These are phyloP conservation scores for Colletotrichum euphorbiae DNA, from an alignment of 2,329 filamentous ascomycete species.

Conservation along the genomic window DNA sequence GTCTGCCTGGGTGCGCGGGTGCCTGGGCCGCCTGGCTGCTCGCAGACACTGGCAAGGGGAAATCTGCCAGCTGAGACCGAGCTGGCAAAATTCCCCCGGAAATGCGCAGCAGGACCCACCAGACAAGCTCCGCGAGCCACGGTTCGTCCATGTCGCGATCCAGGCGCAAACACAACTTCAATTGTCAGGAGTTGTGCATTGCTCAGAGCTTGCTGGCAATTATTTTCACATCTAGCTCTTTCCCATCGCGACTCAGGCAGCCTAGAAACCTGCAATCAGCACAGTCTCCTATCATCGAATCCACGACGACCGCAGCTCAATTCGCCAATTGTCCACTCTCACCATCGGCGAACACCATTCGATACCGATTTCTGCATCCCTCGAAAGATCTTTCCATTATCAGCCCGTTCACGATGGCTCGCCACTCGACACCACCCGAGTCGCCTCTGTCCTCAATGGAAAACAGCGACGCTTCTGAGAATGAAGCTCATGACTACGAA, in stretches of 20 bases:
- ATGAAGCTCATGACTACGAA: slow-evolving; percentile 41
- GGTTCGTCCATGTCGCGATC: slow-evolving; percentile 29
- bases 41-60: background rate
- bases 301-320: background rate
- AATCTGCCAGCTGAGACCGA: background rate
- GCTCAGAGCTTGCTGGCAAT: slow-evolving; percentile 7
- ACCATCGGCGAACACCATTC: slow-evolving; percentile 4
- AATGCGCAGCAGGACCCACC: slow-evolving; percentile 26
- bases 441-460: slow-evolving; percentile 40
- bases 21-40: slow-evolving; percentile 30
- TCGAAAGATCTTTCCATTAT: slow-evolving; percentile 25
- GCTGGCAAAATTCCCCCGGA: background rate
- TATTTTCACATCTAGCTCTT: background rate
- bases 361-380: slow-evolving; percentile 20
- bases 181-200: slow-evolving; percentile 16
- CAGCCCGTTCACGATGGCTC: slow-evolving; percentile 26
- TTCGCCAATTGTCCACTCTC: background rate
- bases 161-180: slow-evolving; percentile 38
- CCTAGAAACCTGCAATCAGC: too few relatives aligned
- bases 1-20: slow-evolving; percentile 26
- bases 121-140: slow-evolving; percentile 32
- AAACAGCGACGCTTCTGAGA: slow-evolving; percentile 39
- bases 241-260: background rate
- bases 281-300: background rate
- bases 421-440: slow-evolving; percentile 35